Evolutionary conservation across 2,329 filamentous ascomycete species (phyloP).

Genomic region (Blastomyces parvus): DNA sequence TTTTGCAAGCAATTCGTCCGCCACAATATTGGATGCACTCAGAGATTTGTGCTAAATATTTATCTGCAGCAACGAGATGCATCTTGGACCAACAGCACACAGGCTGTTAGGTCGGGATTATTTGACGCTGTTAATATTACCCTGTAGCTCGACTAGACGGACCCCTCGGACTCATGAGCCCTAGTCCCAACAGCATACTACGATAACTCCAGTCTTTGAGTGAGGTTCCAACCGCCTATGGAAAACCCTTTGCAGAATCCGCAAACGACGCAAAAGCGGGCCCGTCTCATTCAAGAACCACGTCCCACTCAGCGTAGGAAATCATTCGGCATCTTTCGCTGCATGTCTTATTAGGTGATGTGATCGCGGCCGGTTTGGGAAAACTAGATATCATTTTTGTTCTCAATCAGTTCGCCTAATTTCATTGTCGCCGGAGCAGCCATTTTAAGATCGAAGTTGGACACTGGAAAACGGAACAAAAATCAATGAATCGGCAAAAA

Average conservation of each 20-base stretch:
- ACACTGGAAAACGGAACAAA: background rate
- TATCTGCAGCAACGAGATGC: slow-evolving; percentile 32
- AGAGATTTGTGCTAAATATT: slow-evolving; percentile 4
- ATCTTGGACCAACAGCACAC: slow-evolving; percentile 31
- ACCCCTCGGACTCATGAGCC: background rate
- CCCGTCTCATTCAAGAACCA: background rate
- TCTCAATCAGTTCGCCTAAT: background rate
- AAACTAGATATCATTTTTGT: background rate
- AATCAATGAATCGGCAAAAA: background rate
- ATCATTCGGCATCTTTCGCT: background rate
- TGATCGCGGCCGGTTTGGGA: background rate
- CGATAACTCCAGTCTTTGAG: background rate
- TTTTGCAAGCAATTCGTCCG: too few relatives aligned
- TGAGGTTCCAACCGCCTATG: background rate
- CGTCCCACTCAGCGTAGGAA: background rate
- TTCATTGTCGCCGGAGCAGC: background rate
- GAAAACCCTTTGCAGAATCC: background rate
- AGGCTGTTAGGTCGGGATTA: slow-evolving; percentile 31
- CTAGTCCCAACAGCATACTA: background rate
- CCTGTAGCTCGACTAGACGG: slow-evolving; percentile 23
- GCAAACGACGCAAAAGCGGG: slow-evolving; percentile 8
- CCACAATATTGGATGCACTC: background rate
- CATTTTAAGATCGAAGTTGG: background rate
- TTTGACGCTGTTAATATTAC: slow-evolving; percentile 28
- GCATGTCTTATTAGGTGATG: slow-evolving; percentile 3